Evolutionary conservation across 2,329 filamentous ascomycete genomes (phyloP), one percentile per base, ranked within the genome.

Genomic region (Phyllosticta capitalensis): DNA sequence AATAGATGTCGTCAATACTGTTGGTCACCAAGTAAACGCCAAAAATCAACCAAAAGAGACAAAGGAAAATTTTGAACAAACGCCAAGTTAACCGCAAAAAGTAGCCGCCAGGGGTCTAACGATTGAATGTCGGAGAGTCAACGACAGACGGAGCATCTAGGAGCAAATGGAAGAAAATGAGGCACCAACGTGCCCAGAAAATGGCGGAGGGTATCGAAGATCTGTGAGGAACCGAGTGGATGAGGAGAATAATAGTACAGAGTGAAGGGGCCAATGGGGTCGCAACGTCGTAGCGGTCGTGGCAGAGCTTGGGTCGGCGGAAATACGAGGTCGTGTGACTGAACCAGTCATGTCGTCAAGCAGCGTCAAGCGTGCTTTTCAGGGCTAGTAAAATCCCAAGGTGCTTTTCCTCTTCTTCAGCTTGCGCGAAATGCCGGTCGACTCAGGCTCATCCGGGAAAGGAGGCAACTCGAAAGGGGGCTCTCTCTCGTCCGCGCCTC

Each of bases 401-500:
- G 72, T 61, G 45, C 70, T 72, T 62, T 71, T 73, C 52, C 71
- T 66, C 66, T 73, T 73, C 50, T 66, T 67, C 30, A 74, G 49
- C 45, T 64, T 64, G 60, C 55, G 62, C 58, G 30, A 61, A 24
- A 56, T 14, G 20, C 52, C 53, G 17, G 63, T 63, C n/a, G 50
- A 58, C 24, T 33, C 12, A n/a, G 62, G 61, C n/a, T 63, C 63
- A 20, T 62, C 63, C 3, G 69, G 67, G 60, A 66, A 74, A 1
- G 67, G 67, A 38, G 72, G 72, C 4, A 74, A 62, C 24, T 70
- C 64, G 51, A 73, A 62, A 1, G 64, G 65, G 5, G 72, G 71
- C 53, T 67, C 71, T 14, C 70, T 65, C 64, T 73, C 71, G 54
- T 69, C 65, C 19, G 72, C 72, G 33, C 69, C 71, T 1, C 72